These are phyloP conservation scores for Yueomyces sp. DNA, from an alignment of 805 yeast genomes.

Conservation along the genomic window DNA sequence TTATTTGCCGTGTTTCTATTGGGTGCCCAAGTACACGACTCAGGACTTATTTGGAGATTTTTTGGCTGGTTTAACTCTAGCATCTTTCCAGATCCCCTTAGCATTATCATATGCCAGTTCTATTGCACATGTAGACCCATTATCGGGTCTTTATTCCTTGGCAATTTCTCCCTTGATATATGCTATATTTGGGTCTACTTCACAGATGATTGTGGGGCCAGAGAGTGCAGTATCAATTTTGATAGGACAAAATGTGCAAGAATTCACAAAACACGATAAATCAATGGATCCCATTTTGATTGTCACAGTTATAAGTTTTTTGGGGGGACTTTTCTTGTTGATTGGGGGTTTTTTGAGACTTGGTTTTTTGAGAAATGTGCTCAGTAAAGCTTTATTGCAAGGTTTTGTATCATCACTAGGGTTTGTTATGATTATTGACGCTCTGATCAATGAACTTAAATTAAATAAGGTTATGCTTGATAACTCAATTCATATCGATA, in stretches of 20 bases:
- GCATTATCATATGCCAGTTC: conserved; percentile 64
- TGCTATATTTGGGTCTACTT: conserved; percentile 70
- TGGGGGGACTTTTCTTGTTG: conserved; percentile 61
- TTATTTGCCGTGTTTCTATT: conserved; percentile 52
- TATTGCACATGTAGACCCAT: conserved; percentile 70
- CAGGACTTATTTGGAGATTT: conserved; percentile 42
- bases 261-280: conserved; percentile 30
- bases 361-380: conserved; percentile 73
- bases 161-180: conserved; percentile 71
- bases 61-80: conserved; percentile 75
- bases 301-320: conserved; percentile 55
- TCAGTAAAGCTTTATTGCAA: conserved; percentile 61
- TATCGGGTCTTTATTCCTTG: conserved; percentile 65
- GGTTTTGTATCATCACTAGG: conserved; percentile 87
- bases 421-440: conserved; percentile 65
- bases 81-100: conserved; percentile 84
- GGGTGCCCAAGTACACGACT: conserved; percentile 43
- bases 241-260: conserved; percentile 66
- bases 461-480: conserved; percentile 33
- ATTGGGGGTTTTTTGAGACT: conserved; percentile 69
- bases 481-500: conserved; percentile 42
- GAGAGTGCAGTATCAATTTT: conserved; percentile 79
- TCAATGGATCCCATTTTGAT: conserved; percentile 38
- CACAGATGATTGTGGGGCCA: conserved; percentile 84
- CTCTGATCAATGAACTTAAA: conserved; percentile 62